Evolutionary conservation across 495 filamentous ascomycete genomes (phyloP), one percentile per base, ranked within the genome.

Genomic region (Hypoxylon perforatum): DNA sequence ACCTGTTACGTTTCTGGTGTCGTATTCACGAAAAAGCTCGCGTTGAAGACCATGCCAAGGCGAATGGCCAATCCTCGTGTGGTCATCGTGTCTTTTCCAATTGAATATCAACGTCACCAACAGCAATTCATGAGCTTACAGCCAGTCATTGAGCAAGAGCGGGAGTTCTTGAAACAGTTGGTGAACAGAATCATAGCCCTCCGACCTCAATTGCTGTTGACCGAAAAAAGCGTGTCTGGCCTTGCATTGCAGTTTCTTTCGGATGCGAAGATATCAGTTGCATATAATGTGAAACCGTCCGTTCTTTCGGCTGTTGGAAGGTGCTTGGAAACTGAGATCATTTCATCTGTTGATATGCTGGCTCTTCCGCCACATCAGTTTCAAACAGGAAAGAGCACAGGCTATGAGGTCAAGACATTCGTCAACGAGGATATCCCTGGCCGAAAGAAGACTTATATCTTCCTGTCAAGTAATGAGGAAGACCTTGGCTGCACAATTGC

Each of bases 51-150:
- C 75, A 99, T 99, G 96, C 90, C 91, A 11, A 85, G 96, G 56
- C 93, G 85, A 61, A 93, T 98, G 61, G 70, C 83, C 14, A 87
- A 90, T 53, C 96, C 96, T 2, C 89, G 92, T 22, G 96, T 98
- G 58, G 82, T 97, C 47, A 94, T 98, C 67, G 88, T 98, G 28
- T 92, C 93, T 6, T 99, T 99, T 73, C 90, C 96, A 7, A 91
- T 99, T 46, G 96, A 98, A 72, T 99, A 98, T 78, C 91, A 94
- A 39, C 89, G 95, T 33, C 93, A 97, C 67, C 91, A 97, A 69
- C 89, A 92, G 63, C 94, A 97, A 65, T 97, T 98, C 76, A 98
- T 99, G 95, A 98, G 96, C 65, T 79, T 99, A 19, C 92, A 97
- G 65, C 95, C 94, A 35, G 93, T 99, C 57, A 97, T 99, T 67